phyloP scores from a whole-genome alignment of 768 basidiomycete genomes.

The Mycena latifolia region DNA sequence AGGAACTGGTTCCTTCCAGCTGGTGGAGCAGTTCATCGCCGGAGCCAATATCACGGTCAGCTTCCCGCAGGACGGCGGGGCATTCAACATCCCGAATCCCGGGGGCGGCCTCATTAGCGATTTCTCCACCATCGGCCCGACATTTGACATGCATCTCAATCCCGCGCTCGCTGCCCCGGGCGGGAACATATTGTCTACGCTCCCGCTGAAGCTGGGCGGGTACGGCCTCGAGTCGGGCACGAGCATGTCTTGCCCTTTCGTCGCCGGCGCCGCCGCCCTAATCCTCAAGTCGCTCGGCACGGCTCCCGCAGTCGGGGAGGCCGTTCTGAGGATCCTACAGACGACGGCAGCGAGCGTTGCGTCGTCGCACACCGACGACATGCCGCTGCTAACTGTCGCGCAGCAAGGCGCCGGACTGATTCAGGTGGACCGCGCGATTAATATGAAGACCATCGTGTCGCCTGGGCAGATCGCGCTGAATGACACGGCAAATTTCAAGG shows the following conservation, averaged over 20 bases:
- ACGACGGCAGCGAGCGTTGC: constrained; percentile 19
- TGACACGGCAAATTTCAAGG: constrained; percentile 57
- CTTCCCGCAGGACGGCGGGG: constrained; percentile 47
- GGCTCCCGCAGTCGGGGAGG: constrained; percentile 35
- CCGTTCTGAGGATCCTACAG: constrained; percentile 16
- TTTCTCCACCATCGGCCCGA: constrained; percentile 58
- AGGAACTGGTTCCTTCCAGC: constrained; percentile 36
- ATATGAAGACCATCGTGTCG: constrained; percentile 49
- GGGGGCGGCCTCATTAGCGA: constrained; percentile 65
- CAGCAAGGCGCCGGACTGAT: constrained; percentile 55
- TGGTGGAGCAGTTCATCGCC: constrained; percentile 48
- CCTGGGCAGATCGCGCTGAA: constrained; percentile 60
- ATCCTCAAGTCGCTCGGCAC: constrained; percentile 53
- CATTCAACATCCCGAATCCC: constrained; percentile 57
- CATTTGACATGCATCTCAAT: constrained; percentile 55
- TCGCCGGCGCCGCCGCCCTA: constrained; percentile 56
- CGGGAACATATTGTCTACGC: constrained; percentile 61
- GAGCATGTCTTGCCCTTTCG: constrained; percentile 55
- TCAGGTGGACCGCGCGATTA: constrained; percentile 57
- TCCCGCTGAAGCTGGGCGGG: constrained; percentile 50
- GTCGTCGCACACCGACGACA: constrained; percentile 35
- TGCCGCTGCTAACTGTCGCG: constrained; percentile 47
- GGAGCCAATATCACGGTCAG: constrained; percentile 44
- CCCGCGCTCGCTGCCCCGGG: constrained; percentile 57
- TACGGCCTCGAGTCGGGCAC: constrained; percentile 56